Percentiles rank a stretch among this genome's conserved stretches.
These are phyloP conservation scores for Colletotrichum lupini DNA, from an alignment of 2,329 filamentous ascomycete genomes.

Conservation along the genomic window DNA sequence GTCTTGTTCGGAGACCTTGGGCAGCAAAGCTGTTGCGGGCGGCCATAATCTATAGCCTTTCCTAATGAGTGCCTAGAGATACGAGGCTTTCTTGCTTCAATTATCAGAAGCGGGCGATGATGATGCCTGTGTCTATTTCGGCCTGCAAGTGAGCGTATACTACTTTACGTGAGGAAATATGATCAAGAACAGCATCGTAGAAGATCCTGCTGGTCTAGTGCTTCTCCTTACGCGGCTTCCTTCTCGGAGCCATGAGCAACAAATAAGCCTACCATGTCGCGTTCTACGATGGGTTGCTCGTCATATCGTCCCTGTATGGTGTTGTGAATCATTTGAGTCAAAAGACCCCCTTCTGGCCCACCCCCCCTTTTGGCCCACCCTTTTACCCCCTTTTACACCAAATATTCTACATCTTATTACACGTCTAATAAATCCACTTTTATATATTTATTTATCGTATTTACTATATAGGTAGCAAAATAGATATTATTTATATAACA, in stretches of 20 bases:
- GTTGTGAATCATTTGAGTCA: conserved; percentile 35
- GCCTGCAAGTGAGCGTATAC: conserved; percentile 52
- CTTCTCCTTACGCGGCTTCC: conserved; percentile 52
- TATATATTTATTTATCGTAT: too few species aligned
- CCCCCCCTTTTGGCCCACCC: too few species aligned
- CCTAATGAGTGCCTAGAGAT: conserved; percentile 60
- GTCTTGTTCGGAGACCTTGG: conserved; percentile 50
- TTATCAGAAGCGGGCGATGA: conserved; percentile 44
- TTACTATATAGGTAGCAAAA: too few species aligned
- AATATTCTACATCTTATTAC: too few species aligned
- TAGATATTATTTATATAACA: too few species aligned
- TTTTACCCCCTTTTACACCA: too few species aligned
- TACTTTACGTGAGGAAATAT: conserved; percentile 54
- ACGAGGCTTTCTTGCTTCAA: conserved; percentile 49
- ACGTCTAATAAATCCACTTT: too few species aligned
- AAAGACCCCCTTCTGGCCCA: too few species aligned
- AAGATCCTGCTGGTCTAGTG: conserved; percentile 59
- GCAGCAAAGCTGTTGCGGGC: conserved; percentile 48
- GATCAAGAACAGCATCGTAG: conserved; percentile 63
- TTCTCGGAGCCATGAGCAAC: conserved; percentile 48
- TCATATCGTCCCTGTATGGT: conserved; percentile 44
- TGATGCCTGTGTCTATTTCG: conserved; percentile 52
- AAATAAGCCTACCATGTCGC: conserved; percentile 51
- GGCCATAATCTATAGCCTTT: conserved; percentile 55
- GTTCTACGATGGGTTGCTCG: conserved; percentile 40